Evolutionary conservation across 164 flowering plant genomes (phyloP).

Genomic region (Tinospora cordifolia): DNA sequence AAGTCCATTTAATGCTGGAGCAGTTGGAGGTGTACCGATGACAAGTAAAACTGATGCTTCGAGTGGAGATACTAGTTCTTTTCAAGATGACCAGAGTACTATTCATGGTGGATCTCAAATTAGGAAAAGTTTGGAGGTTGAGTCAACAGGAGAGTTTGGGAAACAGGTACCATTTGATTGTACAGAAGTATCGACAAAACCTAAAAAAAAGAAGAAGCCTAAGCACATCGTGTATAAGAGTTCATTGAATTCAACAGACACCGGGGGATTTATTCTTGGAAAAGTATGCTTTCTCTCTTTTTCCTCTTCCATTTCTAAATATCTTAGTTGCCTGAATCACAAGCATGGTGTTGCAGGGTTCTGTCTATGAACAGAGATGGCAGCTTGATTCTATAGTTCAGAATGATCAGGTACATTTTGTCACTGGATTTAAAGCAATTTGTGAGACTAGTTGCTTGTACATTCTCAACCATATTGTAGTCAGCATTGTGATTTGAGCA

Average conservation of each 20-base stretch:
- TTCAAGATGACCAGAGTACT: conserved; percentile 87
- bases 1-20: conserved; percentile 49
- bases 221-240: conserved; percentile 50
- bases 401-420: conserved; percentile 56
- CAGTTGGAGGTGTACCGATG: conserved; percentile 35
- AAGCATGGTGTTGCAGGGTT: conserved; percentile 40
- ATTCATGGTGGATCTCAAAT: conserved; percentile 56
- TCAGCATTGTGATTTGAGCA: too few relatives aligned
- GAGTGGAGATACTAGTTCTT: conserved; percentile 94
- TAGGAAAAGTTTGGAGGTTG: conserved; percentile 64
- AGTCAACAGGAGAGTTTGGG: conserved; percentile 64
- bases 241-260: conserved; percentile 19
- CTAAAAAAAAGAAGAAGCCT: conserved; percentile 82
- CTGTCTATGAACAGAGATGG: conserved; percentile 68
- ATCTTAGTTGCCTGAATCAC: conserved; percentile 20
- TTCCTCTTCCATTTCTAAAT: conserved; percentile 3
- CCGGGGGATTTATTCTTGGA: conserved; percentile 17
- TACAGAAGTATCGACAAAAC: conserved; percentile 55
- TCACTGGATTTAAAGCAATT: background rate
- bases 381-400: conserved; percentile 47
- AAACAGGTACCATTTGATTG: conserved; percentile 54
- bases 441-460: conserved; percentile 4
- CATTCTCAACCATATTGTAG: background rate
- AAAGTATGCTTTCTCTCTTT: conserved; percentile 16
- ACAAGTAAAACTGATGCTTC: conserved; percentile 73